phyloP scores from a whole-genome alignment of 1,139 yeast genomes.

The Wickerhamomyces sp. region DNA sequence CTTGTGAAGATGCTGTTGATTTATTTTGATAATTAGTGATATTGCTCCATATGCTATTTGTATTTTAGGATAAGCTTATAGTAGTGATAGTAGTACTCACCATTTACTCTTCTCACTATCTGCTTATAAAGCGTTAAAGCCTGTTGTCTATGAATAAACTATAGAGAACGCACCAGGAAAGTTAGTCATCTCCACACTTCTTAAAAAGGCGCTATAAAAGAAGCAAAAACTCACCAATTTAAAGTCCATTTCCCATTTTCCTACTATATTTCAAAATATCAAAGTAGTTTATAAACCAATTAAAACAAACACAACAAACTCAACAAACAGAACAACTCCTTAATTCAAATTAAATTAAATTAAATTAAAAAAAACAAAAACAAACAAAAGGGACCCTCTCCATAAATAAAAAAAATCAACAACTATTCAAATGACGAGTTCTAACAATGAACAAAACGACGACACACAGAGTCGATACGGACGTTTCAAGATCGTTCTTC shows the following conservation, averaged over 20 bases:
- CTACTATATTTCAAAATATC: too few species aligned
- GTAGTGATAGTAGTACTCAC: conserved; percentile 7
- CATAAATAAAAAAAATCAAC: neutral
- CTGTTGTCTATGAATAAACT: conserved; percentile 12
- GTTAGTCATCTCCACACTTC: too few species aligned
- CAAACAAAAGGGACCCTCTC: neutral
- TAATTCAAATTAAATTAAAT: too few species aligned
- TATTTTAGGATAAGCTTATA: neutral
- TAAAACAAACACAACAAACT: too few species aligned
- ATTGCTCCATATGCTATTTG: too few species aligned
- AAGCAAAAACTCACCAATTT: conserved; percentile 6
- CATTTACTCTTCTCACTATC: conserved; percentile 10
- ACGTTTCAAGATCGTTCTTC: conserved; percentile 45
- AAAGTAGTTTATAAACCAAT: too few species aligned
- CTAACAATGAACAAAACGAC: too few species aligned
- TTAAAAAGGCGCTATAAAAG: too few species aligned
- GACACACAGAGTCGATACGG: conserved; percentile 11
- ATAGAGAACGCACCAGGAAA: too few species aligned
- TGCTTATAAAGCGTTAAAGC: conserved; percentile 10
- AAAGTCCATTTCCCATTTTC: conserved; percentile 8
- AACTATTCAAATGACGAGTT: neutral
- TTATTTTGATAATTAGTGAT: too few species aligned
- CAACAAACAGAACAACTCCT: too few species aligned
- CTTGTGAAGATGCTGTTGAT: neutral
- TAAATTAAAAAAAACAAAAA: neutral